Evolutionary conservation across 2,329 filamentous ascomycete genomes (phyloP), one percentile per base, ranked within the genome.

Genomic region (Ophiosphaerella narmari): DNA sequence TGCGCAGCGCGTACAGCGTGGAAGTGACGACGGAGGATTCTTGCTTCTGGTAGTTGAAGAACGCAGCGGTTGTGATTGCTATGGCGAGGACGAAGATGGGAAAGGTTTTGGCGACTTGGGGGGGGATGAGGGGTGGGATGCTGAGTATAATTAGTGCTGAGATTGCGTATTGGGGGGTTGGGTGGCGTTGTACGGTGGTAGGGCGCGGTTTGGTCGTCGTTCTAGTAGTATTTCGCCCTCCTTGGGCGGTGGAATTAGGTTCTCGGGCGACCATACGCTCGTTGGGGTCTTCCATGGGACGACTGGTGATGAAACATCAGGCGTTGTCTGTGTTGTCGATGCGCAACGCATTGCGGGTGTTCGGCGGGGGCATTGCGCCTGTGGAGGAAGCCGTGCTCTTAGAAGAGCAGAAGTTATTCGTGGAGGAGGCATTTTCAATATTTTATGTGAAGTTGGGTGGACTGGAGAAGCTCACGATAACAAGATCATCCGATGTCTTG

Each of bases 31-130:
- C 89, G 46, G 89, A 89, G 23, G 86, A 91, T n/a, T 89, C 91
- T 49, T 87, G 85, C 75, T 97, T 97, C 74, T 99, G 93, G 83
- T 99, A 97, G 82, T 99, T 99, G 88, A 99, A 97, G 75, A 99
- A 97, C 62, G 88, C 90, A 52, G 95, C 78, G 59, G 87, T 86
- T 60, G 87, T 88, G 47, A 82, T 80, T 41, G 84, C 82, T 62
- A 96, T 85, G 56, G 90, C 78, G 56, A 83, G 74, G 45, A 88
- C 71, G 81, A 97, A 97, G 71, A 96, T 77, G 46, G 93, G 93
- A 31, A 96, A 75, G 1, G 90, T 91, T 63, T 83, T 83, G 47
- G 57, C 37, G 46, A 72, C 55, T 55, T 71, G 65, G 0, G 52
- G 57, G 39, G 68, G 58, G 36, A 72, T 68, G n/a, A 71, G 52